phyloP scores from a whole-genome alignment of 805 yeast genomes.

The Tetrapisispora nanseiensis region DNA sequence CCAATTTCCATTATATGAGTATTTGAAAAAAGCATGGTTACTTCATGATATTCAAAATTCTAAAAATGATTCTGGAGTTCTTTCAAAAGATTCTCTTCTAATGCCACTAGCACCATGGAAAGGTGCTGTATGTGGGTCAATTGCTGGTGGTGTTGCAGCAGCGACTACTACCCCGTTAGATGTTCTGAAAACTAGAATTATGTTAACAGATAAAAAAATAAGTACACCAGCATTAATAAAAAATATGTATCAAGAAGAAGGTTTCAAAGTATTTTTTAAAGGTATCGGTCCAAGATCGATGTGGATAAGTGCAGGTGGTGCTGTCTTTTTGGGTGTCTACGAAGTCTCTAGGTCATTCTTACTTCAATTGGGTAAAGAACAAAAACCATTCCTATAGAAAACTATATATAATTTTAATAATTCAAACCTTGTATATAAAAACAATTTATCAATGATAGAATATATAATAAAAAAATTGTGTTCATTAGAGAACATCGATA shows the following conservation, averaged over 20 bases:
- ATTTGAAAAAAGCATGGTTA: conserved; percentile 55
- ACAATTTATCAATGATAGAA: no score
- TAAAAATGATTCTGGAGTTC: conserved; percentile 14
- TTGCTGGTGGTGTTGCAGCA: conserved; percentile 78
- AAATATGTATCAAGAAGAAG: conserved; percentile 60
- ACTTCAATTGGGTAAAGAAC: neutral
- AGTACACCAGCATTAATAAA: conserved; percentile 40
- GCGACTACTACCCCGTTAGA: conserved; percentile 75
- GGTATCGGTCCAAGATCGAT: conserved; percentile 93
- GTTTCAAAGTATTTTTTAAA: conserved; percentile 55
- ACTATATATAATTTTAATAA: no score
- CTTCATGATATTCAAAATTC: conserved; percentile 31
- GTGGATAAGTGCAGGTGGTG: conserved; percentile 99
- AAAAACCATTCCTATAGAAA: neutral
- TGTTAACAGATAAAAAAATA: conserved; percentile 50
- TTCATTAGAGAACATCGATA: no score
- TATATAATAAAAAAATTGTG: no score
- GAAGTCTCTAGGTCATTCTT: conserved; percentile 51
- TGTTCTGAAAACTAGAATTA: conserved; percentile 72
- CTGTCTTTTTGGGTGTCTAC: conserved; percentile 89
- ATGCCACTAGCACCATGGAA: conserved; percentile 41
- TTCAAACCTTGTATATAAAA: no score
- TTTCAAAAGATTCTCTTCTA: neutral
- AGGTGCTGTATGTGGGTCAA: conserved; percentile 77
- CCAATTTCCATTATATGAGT: conserved; percentile 91